A percentile compares a stretch with the other conserved stretches of the same genome.
Evolutionary conservation across 2,329 filamentous ascomycete genomes (phyloP).

Genomic region (Alternaria brassicicola): DNA sequence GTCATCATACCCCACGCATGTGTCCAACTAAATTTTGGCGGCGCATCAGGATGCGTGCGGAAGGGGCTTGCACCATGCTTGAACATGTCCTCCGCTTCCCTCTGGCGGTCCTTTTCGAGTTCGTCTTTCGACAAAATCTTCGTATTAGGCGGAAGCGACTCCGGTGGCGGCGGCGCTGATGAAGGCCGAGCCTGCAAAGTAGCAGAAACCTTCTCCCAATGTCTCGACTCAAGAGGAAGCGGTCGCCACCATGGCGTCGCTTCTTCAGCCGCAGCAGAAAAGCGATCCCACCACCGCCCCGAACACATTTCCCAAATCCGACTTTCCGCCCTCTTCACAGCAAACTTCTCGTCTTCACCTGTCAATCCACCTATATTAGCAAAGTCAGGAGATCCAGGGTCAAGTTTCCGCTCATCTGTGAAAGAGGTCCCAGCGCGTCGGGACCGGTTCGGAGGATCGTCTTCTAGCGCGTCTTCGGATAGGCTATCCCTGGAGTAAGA

Average conservation of each 20-base stretch:
- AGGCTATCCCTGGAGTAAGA: slow-evolving; percentile 59
- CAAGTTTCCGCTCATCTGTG: slow-evolving; percentile 36
- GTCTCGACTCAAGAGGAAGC: slow-evolving; percentile 65
- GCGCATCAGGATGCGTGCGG: slow-evolving; percentile 51
- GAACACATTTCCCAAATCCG: slow-evolving; percentile 85
- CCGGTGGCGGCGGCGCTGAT: not conserved
- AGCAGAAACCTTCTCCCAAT: slow-evolving; percentile 62
- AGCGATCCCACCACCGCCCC: slow-evolving; percentile 70
- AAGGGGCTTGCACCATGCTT: slow-evolving; percentile 55
- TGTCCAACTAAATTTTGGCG: slow-evolving; percentile 59
- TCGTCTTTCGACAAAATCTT: slow-evolving; percentile 26
- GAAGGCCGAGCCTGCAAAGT: not conserved
- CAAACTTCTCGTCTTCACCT: slow-evolving; percentile 81
- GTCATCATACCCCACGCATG: slow-evolving; percentile 61
- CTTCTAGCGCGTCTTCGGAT: slow-evolving; percentile 55
- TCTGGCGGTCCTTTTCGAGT: slow-evolving; percentile 34
- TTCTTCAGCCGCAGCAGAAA: slow-evolving; percentile 59
- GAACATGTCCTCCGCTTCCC: slow-evolving; percentile 43
- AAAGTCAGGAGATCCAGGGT: slow-evolving; percentile 61
- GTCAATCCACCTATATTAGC: slow-evolving; percentile 71
- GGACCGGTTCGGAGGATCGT: slow-evolving; percentile 55
- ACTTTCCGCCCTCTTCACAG: slow-evolving; percentile 76
- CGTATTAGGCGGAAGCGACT: slow-evolving; percentile 18
- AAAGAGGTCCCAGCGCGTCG: slow-evolving; percentile 32
- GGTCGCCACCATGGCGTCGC: slow-evolving; percentile 70